phyloP scores from a whole-genome alignment of 2,329 filamentous ascomycete genomes.

The Penicillium griseofulvum region DNA sequence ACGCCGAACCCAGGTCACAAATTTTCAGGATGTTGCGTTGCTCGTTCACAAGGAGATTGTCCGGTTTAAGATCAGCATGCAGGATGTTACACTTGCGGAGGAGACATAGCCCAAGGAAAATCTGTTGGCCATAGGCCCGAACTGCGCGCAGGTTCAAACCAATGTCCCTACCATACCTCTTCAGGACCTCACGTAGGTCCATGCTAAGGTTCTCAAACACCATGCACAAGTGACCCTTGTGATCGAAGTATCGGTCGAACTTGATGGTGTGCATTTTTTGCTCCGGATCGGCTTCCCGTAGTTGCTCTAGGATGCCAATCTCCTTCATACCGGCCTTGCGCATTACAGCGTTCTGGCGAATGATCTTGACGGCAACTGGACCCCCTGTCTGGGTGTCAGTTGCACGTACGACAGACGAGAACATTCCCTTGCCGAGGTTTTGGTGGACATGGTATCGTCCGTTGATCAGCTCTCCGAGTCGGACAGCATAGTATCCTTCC shows the following conservation, averaged over 20 bases:
- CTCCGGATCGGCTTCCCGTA: conserved; percentile 80
- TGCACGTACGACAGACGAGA: conserved; percentile 91
- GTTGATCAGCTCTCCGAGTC: conserved; percentile 85
- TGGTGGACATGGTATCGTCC: conserved; percentile 86
- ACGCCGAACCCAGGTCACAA: conserved; percentile 94
- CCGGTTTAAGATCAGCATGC: conserved; percentile 94
- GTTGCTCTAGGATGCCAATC: conserved; percentile 85
- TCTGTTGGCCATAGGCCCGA: conserved; percentile 86
- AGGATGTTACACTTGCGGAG: conserved; percentile 90
- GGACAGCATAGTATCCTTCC: conserved; percentile 95
- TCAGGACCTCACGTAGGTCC: conserved; percentile 89
- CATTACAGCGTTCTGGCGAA: conserved; percentile 93
- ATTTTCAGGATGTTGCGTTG: conserved; percentile 83
- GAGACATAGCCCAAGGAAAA: conserved; percentile 83
- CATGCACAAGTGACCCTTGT: conserved; percentile 93
- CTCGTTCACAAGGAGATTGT: conserved; percentile 93
- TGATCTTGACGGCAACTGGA: conserved; percentile 94
- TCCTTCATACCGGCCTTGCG: conserved; percentile 88
- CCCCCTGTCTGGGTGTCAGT: conserved; percentile 70
- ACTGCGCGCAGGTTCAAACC: conserved; percentile 89
- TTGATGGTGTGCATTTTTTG: conserved; percentile 90
- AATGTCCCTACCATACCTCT: conserved; percentile 92
- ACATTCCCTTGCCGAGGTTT: conserved; percentile 88
- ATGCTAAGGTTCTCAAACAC: conserved; percentile 92
- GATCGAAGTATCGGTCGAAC: conserved; percentile 83